Evolutionary conservation across 176 grass and related monocot species (phyloP), one percentile per base, ranked within the genome.

Genomic region (Typha latifolia): DNA sequence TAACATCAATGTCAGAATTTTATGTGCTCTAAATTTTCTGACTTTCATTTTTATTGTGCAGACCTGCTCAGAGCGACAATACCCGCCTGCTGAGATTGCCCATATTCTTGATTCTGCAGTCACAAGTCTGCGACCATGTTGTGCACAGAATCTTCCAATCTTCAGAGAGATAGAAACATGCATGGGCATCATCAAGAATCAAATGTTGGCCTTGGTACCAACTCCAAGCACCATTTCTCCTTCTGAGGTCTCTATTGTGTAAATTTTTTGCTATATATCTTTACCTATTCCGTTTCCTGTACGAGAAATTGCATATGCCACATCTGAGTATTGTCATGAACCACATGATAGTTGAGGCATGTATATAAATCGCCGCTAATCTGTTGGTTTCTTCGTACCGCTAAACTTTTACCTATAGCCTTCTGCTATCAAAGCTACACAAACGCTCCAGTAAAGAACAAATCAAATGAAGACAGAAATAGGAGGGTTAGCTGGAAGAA

Each of bases 1-100:
- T 19, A 21, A 61, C 22, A 61, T 10, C 19, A 10, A 16, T 61
- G 63, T 16, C 14, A 9, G 4, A 15, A 37, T 6, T n/a, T 34
- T n/a, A 5, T 9, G 3, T 14, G 15, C 51, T 51, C 1, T 29
- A 29, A 29, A 29, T 29, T 2, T 29, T 29, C 27, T 29, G 27
- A 29, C 27, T 3, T 2, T 29, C 3, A 29, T 29, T 29, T 29
- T 29, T 56, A 18, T 70, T 63, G 21, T 13, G 61, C 91, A 99
- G 94, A 87, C 70, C 48, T 99, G 94, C 81, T 90, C 94, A 1
- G 94, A 99, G 76, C 92, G 84, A 67, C 94, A 89, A 69, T 91
- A 87, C 12, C 89, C 87, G 15, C 94, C 94, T 20, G 94, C 94
- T 11, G 94, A 99, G 76, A 83, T 99, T 4, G 89, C 94, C 0